Evolutionary conservation across 345 rosid genomes (phyloP).

Genomic region (Brassica carinata): DNA sequence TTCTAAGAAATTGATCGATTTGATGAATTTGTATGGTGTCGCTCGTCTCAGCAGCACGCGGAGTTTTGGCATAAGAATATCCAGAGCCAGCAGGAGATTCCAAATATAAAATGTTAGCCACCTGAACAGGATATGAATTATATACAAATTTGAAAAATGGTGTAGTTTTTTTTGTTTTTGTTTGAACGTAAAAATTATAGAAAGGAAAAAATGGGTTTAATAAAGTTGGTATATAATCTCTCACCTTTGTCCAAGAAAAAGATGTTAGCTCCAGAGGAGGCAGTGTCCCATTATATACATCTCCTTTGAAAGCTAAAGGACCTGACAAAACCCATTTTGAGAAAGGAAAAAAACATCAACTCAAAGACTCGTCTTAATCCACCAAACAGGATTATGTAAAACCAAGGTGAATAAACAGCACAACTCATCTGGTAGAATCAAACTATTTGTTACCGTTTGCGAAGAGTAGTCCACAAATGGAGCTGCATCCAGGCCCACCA

Average conservation of each 20-base stretch:
- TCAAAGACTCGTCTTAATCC: not conserved
- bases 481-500: conserved; percentile 82
- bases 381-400: not conserved
- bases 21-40: conserved; percentile 56
- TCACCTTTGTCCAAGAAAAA: conserved; percentile 68
- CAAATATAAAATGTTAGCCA: conserved; percentile 64
- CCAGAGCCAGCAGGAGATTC: conserved; percentile 84
- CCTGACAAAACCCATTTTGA: conserved; percentile 43
- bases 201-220: not conserved
- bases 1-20: conserved; percentile 52
- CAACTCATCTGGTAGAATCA: not conserved
- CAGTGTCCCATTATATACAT: conserved; percentile 65
- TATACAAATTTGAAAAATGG: too few species aligned
- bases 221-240: not conserved
- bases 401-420: not conserved
- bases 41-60: conserved; percentile 41
- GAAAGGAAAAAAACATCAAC: not conserved
- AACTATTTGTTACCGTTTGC: conserved; percentile 53
- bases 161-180: too few species aligned
- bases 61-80: conserved; percentile 60
- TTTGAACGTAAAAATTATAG: not conserved
- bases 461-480: conserved; percentile 46
- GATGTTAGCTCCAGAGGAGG: conserved; percentile 66
- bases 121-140: conserved; percentile 39
- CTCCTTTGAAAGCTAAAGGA: conserved; percentile 56